Conservation (phyloP, 106 monocot genomes). For the Gastrodia elata region DNA sequence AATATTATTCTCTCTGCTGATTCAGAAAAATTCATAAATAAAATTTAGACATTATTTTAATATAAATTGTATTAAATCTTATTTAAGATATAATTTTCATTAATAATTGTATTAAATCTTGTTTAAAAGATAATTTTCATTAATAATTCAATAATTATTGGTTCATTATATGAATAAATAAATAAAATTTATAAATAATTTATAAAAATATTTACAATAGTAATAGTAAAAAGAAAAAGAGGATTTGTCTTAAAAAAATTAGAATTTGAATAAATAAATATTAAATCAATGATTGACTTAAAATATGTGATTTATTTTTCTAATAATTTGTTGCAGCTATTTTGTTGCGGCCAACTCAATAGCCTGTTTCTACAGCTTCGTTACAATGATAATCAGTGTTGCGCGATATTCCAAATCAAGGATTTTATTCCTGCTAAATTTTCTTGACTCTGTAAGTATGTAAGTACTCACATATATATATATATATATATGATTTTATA, state of each 20-base stretch:
- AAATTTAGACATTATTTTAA: too few species aligned
- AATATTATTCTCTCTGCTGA: too few species aligned
- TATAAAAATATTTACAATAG: too few species aligned
- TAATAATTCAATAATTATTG: not conserved
- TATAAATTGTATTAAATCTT: not conserved
- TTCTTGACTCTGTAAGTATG: slow-evolving; percentile 19
- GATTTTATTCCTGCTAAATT: slow-evolving; percentile 12
- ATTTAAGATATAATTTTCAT: not conserved
- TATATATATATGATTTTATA: too few species aligned
- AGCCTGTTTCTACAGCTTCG: slow-evolving; percentile 32
- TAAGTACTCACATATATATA: too few species aligned
- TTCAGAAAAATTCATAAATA: too few species aligned
- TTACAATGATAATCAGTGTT: slow-evolving; percentile 23
- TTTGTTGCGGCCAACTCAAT: slow-evolving; percentile 28
- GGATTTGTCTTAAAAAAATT: too few species aligned
- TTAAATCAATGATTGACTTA: too few species aligned
- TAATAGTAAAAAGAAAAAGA: too few species aligned
- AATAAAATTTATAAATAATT: too few species aligned
- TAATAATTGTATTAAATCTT: not conserved
- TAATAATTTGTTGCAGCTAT: slow-evolving; percentile 27
- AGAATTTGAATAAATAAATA: too few species aligned
- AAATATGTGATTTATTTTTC: too few species aligned
- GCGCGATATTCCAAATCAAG: slow-evolving; percentile 9
- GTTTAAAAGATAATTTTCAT: not conserved
- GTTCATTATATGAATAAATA: not conserved